These are phyloP conservation scores for Sarocladium kiliense DNA, from an alignment of 2,329 filamentous ascomycete genomes.

Conservation along the genomic window DNA sequence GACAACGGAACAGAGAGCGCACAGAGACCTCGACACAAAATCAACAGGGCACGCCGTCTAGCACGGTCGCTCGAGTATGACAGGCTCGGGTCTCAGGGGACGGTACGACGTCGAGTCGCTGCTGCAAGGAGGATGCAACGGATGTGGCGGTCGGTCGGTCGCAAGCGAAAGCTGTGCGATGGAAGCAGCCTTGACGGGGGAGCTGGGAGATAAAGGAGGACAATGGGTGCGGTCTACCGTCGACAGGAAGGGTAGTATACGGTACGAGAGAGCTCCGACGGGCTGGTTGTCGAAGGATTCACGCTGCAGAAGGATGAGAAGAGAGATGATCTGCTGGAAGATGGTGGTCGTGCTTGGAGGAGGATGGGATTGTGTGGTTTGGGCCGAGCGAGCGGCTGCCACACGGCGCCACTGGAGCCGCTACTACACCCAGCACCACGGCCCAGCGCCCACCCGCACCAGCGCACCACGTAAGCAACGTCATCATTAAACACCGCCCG, in stretches of 20 bases:
- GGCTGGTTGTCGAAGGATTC: background rate
- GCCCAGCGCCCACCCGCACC: no score
- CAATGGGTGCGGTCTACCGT: background rate
- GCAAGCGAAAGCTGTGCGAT: slow-evolving; percentile 4
- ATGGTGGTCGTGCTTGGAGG: background rate
- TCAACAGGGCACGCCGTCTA: background rate
- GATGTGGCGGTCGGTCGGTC: slow-evolving; percentile 8
- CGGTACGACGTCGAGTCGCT: slow-evolving; percentile 1
- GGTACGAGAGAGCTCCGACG: background rate
- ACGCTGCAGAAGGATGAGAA: background rate
- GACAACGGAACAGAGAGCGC: background rate
- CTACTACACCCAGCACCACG: background rate
- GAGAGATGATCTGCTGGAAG: background rate
- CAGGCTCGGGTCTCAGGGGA: background rate
- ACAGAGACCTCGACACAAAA: background rate
- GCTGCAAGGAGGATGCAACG: background rate
- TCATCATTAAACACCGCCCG: background rate
- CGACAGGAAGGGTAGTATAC: background rate
- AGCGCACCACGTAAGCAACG: background rate
- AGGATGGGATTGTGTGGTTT: slow-evolving; percentile 2
- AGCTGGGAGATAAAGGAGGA: background rate
- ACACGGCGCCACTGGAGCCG: background rate
- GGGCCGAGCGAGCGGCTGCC: background rate
- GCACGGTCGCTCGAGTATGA: background rate
- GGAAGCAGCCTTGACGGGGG: background rate